Percentiles rank a stretch among this genome's conserved stretches.
Conservation (phyloP, 768 basidiomycete species). For the Rhodotorula sphaerocarpa region DNA sequence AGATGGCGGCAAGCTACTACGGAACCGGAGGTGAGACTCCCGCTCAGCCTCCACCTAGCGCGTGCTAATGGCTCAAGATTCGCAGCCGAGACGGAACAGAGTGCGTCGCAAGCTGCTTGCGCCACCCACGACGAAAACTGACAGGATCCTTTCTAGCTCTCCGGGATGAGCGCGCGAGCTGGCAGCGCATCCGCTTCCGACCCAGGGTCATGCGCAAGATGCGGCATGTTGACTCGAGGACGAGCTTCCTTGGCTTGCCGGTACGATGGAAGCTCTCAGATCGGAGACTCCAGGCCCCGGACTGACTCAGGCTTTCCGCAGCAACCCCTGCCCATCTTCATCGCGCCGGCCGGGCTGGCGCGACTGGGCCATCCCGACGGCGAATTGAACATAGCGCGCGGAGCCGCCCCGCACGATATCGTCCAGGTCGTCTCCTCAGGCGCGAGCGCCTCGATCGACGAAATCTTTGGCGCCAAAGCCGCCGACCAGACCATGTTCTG, state of each 20-base stretch:
- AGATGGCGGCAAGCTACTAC: slow-evolving; percentile 10
- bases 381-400: slow-evolving; percentile 71
- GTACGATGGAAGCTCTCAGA: too few species aligned
- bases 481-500: slow-evolving; percentile 12
- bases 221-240: slow-evolving; percentile 40
- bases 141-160: not conserved
- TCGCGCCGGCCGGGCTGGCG: slow-evolving; percentile 74
- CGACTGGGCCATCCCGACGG: slow-evolving; percentile 77
- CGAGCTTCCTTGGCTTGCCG: slow-evolving; percentile 60
- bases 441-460: slow-evolving; percentile 44
- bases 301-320: slow-evolving; percentile 44
- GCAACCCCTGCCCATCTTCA: slow-evolving; percentile 65
- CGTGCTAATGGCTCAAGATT: not conserved
- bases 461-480: slow-evolving; percentile 37
- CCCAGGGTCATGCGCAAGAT: slow-evolving; percentile 35
- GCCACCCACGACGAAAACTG: not conserved
- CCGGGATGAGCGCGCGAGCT: slow-evolving; percentile 4
- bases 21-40: slow-evolving; percentile 7
- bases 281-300: not conserved
- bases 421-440: slow-evolving; percentile 57
- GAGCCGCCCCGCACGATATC: slow-evolving; percentile 57
- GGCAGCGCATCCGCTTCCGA: slow-evolving; percentile 30
- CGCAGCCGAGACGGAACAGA: slow-evolving; percentile 15
- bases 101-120: not conserved
- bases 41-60: fast-evolving